phyloP scores from a whole-genome alignment of 2,329 filamentous ascomycete genomes.

The Boeremia lycopersici region DNA sequence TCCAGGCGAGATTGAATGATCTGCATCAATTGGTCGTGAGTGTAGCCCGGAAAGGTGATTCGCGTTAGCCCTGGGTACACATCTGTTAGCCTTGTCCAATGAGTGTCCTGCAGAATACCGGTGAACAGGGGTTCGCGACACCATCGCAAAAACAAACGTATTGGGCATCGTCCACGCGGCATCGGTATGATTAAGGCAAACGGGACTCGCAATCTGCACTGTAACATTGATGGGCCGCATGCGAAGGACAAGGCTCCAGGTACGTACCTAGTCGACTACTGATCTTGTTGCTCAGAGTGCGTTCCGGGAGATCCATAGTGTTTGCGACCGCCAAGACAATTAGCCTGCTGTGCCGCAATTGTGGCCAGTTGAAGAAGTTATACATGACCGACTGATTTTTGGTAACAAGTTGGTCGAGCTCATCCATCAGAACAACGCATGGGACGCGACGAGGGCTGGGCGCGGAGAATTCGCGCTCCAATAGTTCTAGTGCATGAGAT shows the following conservation, averaged over 20 bases:
- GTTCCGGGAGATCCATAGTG: slow-evolving; percentile 96
- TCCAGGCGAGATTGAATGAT: slow-evolving; percentile 95
- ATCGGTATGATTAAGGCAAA: slow-evolving; percentile 23
- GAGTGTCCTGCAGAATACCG: slow-evolving; percentile 15
- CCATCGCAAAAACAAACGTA: slow-evolving; percentile 23
- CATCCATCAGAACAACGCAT: slow-evolving; percentile 97
- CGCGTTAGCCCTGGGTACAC: slow-evolving; percentile 70
- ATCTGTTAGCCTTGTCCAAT: slow-evolving; percentile 40
- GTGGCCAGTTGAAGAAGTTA: slow-evolving; percentile 99
- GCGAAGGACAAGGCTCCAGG: slow-evolving; percentile 2
- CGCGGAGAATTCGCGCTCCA: slow-evolving; percentile 91
- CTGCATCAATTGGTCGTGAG: slow-evolving; percentile 93
- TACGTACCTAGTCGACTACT: slow-evolving; percentile 70
- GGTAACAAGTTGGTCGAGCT: slow-evolving; percentile 95
- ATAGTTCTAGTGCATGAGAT: slow-evolving; percentile 84
- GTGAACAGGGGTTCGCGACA: slow-evolving; percentile 22
- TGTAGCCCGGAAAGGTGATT: slow-evolving; percentile 97
- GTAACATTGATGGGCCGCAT: slow-evolving; percentile 10
- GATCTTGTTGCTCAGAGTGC: slow-evolving; percentile 97
- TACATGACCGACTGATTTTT: slow-evolving; percentile 99
- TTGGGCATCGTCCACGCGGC: slow-evolving; percentile 25
- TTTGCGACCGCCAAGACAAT: slow-evolving; percentile 98
- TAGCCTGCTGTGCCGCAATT: slow-evolving; percentile 84
- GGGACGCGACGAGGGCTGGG: slow-evolving; percentile 90
- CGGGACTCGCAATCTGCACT: slow-evolving; percentile 7